Evolutionary conservation across 1,284 basidiomycete species (phyloP).

Genomic region (Boletus sp.): DNA sequence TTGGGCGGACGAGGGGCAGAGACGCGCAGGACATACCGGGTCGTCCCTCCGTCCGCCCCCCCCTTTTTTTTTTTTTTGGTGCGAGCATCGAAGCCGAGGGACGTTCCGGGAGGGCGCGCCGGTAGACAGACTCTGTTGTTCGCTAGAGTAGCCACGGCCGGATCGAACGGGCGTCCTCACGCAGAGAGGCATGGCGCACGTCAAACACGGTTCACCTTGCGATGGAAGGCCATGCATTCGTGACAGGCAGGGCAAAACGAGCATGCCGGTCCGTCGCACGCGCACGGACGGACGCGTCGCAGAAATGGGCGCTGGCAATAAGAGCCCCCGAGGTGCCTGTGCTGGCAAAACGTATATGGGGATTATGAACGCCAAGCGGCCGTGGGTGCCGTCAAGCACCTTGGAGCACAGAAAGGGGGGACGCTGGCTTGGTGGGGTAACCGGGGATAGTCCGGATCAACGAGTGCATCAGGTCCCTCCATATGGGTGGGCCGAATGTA

Average conservation of each 20-base stretch:
- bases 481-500: background rate
- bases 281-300: no score
- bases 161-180: background rate
- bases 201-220: background rate
- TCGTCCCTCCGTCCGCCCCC: slow-evolving; percentile 3
- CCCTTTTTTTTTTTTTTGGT: background rate
- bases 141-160: no score
- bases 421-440: background rate
- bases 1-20: background rate
- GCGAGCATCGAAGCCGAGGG: background rate
- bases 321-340: background rate
- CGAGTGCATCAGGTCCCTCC: background rate
- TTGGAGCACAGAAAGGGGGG: no score
- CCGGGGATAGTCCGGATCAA: background rate
- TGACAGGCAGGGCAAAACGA: no score
- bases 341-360: background rate
- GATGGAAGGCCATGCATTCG: background rate
- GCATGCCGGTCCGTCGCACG: background rate
- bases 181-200: background rate
- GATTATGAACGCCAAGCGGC: background rate
- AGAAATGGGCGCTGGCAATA: background rate
- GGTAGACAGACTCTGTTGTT: no score
- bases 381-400: no score
- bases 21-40: background rate
- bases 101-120: background rate